Conservation (phyloP, 352 stramenopile genomes). For the Globisporangium paroecandrum region DNA sequence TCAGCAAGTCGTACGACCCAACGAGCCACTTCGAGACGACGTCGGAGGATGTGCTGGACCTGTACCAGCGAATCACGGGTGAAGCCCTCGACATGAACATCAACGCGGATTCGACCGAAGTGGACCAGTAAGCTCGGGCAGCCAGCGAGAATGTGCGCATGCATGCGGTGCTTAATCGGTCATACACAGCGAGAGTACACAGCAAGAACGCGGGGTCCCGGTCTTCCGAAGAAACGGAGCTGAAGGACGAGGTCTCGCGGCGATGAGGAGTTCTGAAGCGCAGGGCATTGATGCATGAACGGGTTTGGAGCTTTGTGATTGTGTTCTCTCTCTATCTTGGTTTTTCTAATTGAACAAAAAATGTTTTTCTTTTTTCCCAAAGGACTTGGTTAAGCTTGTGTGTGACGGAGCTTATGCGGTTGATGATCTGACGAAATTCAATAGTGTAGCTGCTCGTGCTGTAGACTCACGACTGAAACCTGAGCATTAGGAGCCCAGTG, state of each 20-base stretch:
- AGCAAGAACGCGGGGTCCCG: neutral
- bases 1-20: conserved; percentile 92
- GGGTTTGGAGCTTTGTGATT: neutral
- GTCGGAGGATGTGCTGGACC: conserved; percentile 94
- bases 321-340: conserved; percentile 1
- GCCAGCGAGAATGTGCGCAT: neutral
- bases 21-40: conserved; percentile 98
- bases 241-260: neutral
- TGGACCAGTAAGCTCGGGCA: conserved; percentile 78
- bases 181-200: neutral
- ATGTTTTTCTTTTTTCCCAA: conserved; percentile 3
- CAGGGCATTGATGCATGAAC: neutral
- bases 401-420: neutral
- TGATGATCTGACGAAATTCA: neutral
- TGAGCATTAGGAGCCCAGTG: neutral
- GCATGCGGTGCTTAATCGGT: neutral
- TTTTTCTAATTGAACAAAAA: conserved; percentile 2
- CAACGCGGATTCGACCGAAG: conserved; percentile 94
- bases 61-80: conserved; percentile 98
- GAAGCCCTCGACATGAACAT: conserved; percentile 98
- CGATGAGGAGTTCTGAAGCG: neutral
- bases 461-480: neutral
- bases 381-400: neutral
- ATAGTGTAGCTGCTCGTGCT: neutral
- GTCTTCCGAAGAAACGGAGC: neutral